These are phyloP conservation scores for Arabidopsis thaliana DNA, from an alignment of 345 rosid species.

Conservation along the genomic window TAIR10.1 NC_003074.8:1799001-1799500, in stretches of 20 bases:
- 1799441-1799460: constrained; percentile 39
- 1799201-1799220: constrained; percentile 80
- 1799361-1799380: constrained; percentile 56
- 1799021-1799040: constrained; percentile 66
- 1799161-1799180: constrained; percentile 77
- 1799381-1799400: constrained; percentile 72
- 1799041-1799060: constrained; percentile 74
- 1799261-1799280: constrained; percentile 86
- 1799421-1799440: constrained; percentile 84
- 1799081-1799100: constrained; percentile 75
- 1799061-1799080: constrained; percentile 56
- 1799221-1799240: constrained; percentile 61
- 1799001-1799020: constrained; percentile 55
- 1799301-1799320: constrained; percentile 54
- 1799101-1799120: constrained; percentile 65
- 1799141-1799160: constrained; percentile 69
- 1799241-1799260: constrained; percentile 74
- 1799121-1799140: constrained; percentile 89
- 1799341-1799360: constrained; percentile 72
- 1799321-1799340: constrained; percentile 82
- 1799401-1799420: constrained; percentile 50
- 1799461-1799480: constrained; percentile 52
- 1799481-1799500: constrained; percentile 53
- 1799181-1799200: constrained; percentile 70
- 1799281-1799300: constrained; percentile 96